A percentile compares a stretch with the other conserved stretches of the same genome.
These are phyloP conservation scores for Globisporangium mamillatum DNA, from an alignment of 352 stramenopile genomes.

Conservation along the genomic window DNA sequence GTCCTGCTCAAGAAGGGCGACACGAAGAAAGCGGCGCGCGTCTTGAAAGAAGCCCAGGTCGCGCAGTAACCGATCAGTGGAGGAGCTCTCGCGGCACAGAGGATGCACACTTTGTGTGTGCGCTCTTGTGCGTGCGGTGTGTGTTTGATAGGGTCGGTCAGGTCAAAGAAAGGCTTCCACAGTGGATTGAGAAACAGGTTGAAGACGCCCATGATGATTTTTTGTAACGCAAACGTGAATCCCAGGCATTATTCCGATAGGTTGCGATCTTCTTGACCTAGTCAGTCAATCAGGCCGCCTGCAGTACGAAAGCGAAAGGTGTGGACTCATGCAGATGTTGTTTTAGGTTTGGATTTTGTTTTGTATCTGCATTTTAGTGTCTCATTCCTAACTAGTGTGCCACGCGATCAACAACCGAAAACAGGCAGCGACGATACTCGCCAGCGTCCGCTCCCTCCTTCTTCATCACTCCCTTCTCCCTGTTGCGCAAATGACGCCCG, in stretches of 20 bases:
- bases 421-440: neutral
- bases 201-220: neutral
- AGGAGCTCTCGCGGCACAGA: neutral
- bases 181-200: constrained; percentile 2
- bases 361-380: constrained; percentile 18
- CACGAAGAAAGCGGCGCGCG: constrained; percentile 84
- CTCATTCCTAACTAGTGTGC: constrained; percentile 21
- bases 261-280: neutral
- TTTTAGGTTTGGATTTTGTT: neutral
- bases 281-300: neutral
- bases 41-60: constrained; percentile 86
- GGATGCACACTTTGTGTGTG: neutral
- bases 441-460: constrained; percentile 1
- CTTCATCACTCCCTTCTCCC: neutral
- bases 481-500: neutral
- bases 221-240: constrained; percentile 12
- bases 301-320: neutral
- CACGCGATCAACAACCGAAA: neutral
- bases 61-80: constrained; percentile 27
- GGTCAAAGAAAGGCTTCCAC: neutral
- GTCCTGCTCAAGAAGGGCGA: constrained; percentile 87
- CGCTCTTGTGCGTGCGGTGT: neutral
- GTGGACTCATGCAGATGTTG: neutral
- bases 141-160: constrained; percentile 8
- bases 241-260: constrained; percentile 1